phyloP scores from a whole-genome alignment of 176 grass and related monocot species.

The Juncus inflexus region DNA sequence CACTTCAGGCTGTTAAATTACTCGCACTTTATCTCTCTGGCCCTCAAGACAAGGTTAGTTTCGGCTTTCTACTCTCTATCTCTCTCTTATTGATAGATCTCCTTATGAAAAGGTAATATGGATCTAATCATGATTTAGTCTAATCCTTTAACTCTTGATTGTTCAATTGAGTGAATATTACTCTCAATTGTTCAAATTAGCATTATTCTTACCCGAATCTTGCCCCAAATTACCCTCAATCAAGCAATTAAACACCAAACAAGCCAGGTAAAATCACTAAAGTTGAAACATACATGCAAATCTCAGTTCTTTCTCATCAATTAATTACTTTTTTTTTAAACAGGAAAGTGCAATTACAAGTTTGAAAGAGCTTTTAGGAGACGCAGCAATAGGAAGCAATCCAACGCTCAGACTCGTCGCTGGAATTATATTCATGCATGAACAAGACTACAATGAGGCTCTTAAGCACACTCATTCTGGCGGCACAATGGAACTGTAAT shows the following conservation, averaged over 20 bases:
- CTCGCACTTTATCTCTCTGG: constrained; percentile 69
- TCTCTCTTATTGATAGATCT: neutral
- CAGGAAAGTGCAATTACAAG: constrained; percentile 49
- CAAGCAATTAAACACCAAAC: no score
- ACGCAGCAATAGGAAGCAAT: constrained; percentile 52
- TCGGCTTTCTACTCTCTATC: neutral
- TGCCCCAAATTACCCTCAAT: no score
- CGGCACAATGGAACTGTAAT: constrained; percentile 66
- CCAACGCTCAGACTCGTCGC: constrained; percentile 41
- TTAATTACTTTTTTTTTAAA: no score
- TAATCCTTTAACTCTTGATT: neutral
- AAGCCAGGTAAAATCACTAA: no score
- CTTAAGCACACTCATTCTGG: constrained; percentile 60
- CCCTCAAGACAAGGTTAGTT: constrained; percentile 56
- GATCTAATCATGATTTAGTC: neutral
- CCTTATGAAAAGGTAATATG: neutral
- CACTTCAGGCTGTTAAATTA: constrained; percentile 91
- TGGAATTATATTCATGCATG: constrained; percentile 56
- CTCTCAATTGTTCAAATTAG: neutral
- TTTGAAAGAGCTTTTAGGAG: constrained; percentile 46
- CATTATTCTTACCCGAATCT: no score
- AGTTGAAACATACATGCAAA: no score
- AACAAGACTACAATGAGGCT: constrained; percentile 53
- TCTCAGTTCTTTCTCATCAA: constrained; percentile 12
- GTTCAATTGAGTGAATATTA: neutral